A percentile compares a stretch with the other conserved stretches of the same genome.
These are phyloP conservation scores for Fusarium sp. DNA, from an alignment of 2,329 filamentous ascomycete species.

Conservation along the genomic window DNA sequence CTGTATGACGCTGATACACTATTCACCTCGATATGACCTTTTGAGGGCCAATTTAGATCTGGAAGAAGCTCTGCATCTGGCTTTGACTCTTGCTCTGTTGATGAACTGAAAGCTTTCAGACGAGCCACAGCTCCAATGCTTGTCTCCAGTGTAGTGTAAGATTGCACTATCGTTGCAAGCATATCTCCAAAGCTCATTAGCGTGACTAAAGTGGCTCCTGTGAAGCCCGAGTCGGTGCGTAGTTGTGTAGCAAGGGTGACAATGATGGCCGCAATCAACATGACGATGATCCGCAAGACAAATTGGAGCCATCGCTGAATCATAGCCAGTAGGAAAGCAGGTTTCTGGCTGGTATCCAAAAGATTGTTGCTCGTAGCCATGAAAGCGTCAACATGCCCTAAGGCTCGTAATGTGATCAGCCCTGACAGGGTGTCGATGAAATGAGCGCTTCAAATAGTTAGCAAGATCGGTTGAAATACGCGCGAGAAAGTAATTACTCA, in stretches of 20 bases:
- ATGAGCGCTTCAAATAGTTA: constrained; percentile 49
- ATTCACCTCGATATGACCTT: constrained; percentile 10
- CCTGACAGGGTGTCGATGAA: constrained; percentile 69
- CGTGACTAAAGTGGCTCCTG: constrained; percentile 57
- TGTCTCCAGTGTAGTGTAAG: constrained; percentile 53
- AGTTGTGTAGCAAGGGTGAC: constrained; percentile 61
- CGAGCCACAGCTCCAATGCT: constrained; percentile 49
- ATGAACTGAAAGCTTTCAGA: constrained; percentile 20
- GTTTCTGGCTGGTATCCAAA: constrained; percentile 67
- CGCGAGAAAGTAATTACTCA: background rate
- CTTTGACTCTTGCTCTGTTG: constrained; percentile 5
- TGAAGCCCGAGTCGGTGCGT: constrained; percentile 52
- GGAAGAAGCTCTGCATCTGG: background rate
- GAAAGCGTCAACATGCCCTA: constrained; percentile 51
- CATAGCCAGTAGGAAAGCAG: constrained; percentile 36
- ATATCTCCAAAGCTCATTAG: constrained; percentile 55
- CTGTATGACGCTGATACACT: constrained; percentile 26
- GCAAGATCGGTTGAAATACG: too few relatives aligned
- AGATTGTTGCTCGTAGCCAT: constrained; percentile 53
- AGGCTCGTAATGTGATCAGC: constrained; percentile 67
- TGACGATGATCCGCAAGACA: constrained; percentile 63
- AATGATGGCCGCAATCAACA: constrained; percentile 61
- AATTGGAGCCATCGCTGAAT: constrained; percentile 70
- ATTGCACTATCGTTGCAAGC: constrained; percentile 50
- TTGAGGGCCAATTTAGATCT: constrained; percentile 18